A percentile compares a stretch with the other conserved stretches of the same genome.
Evolutionary conservation across 1,284 basidiomycete genomes (phyloP).

Genomic region (Fomitopsis palustris): DNA sequence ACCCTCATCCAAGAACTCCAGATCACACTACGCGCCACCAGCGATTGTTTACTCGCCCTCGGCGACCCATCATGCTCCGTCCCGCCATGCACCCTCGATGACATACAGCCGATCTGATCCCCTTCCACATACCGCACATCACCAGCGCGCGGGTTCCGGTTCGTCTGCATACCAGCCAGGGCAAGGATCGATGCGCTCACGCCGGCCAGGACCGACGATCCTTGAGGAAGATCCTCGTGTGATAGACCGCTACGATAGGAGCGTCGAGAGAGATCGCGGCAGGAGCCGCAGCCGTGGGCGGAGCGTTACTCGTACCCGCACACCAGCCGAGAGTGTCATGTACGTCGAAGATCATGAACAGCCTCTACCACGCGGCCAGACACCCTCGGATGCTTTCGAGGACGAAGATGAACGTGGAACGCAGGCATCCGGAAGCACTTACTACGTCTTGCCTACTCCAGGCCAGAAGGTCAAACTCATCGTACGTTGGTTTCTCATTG

Average conservation of each 20-base stretch:
- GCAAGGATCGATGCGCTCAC: conserved; percentile 16
- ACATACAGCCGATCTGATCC: conserved; percentile 29
- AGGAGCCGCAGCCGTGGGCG: conserved; percentile 13
- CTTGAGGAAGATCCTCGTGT: conserved; percentile 6
- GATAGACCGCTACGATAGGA: not conserved
- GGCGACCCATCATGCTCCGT: conserved; percentile 16
- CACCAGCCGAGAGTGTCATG: not conserved
- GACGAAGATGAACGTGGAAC: conserved; percentile 39
- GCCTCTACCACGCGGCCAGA: conserved; percentile 13
- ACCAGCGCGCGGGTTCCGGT: conserved; percentile 7
- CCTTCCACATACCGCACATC: conserved; percentile 18
- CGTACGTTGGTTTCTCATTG: conserved; percentile 44
- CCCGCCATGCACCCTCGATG: conserved; percentile 23
- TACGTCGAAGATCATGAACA: not conserved
- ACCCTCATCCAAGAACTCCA: conserved; percentile 27
- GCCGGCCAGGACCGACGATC: conserved; percentile 4
- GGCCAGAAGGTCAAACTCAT: conserved; percentile 70
- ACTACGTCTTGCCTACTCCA: conserved; percentile 63
- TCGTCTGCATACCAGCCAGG: conserved; percentile 12
- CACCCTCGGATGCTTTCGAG: conserved; percentile 17
- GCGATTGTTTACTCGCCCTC: conserved; percentile 30
- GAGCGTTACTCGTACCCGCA: not conserved
- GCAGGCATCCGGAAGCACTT: conserved; percentile 59
- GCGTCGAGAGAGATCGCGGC: conserved; percentile 3
- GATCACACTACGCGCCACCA: conserved; percentile 29